These are phyloP conservation scores for Pleurotus ostreatus DNA, from an alignment of 768 basidiomycete genomes.

Conservation along the genomic window DNA sequence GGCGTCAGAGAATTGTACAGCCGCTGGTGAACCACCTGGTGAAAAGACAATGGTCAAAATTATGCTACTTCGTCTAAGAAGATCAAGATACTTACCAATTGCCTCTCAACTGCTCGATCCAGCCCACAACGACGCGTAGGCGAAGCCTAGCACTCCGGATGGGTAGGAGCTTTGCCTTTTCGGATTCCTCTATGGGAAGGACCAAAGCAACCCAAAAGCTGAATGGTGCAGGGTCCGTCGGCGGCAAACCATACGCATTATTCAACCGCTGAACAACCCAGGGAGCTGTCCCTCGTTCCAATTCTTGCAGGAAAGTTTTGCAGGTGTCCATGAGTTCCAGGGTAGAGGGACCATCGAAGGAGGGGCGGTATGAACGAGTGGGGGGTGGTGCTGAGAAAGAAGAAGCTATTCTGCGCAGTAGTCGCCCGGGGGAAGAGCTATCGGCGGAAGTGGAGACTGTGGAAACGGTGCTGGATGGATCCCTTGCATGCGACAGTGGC, in stretches of 20 bases:
- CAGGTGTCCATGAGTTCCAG: conserved; percentile 50
- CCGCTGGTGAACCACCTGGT: conserved; percentile 75
- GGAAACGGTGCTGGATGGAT: conserved; percentile 8
- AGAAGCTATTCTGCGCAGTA: conserved; percentile 1
- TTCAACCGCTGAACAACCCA: conserved; percentile 91
- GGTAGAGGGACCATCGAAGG: conserved; percentile 31
- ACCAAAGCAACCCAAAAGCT: conserved; percentile 90
- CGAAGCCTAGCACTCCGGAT: conserved; percentile 76
- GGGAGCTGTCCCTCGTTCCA: conserved; percentile 69
- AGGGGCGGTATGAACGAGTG: conserved; percentile 15
- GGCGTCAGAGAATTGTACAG: conserved; percentile 46
- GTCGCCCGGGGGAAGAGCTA: conserved; percentile 5
- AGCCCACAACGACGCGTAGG: conserved; percentile 82
- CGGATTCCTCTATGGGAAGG: conserved; percentile 87
- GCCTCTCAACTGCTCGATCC: conserved; percentile 75
- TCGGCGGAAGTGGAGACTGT: conserved; percentile 9
- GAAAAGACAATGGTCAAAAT: conserved; percentile 5
- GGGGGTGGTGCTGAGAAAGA: conserved; percentile 6
- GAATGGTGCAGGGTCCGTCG: conserved; percentile 60
- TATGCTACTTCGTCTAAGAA: conserved; percentile 26
- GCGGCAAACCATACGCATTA: conserved; percentile 58
- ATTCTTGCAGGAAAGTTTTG: conserved; percentile 38
- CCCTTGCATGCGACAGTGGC: not conserved
- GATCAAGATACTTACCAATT: conserved; percentile 35
- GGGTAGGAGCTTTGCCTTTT: conserved; percentile 83